Percentiles rank a stretch among this genome's conserved stretches.
Evolutionary conservation across 2,329 filamentous ascomycete species (phyloP).

Genomic region (Colletotrichum coccodes): DNA sequence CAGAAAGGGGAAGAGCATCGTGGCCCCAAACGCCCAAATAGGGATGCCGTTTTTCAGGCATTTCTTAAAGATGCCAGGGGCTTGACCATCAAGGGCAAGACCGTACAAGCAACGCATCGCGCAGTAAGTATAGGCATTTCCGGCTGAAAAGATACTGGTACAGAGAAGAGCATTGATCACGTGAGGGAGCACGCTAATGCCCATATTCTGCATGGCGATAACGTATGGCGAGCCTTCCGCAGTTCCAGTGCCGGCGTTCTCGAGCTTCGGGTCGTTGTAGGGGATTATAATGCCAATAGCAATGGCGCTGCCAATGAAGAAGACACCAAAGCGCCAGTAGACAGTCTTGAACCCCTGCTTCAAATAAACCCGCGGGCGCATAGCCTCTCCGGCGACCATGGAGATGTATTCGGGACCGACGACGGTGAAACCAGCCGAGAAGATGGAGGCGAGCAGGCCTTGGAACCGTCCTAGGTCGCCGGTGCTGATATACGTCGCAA

Average conservation of each 20-base stretch:
- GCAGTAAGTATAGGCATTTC: slow-evolving; percentile 50
- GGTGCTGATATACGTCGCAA: slow-evolving; percentile 67
- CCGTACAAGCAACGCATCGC: slow-evolving; percentile 66
- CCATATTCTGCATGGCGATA: slow-evolving; percentile 68
- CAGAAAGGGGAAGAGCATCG: slow-evolving; percentile 63
- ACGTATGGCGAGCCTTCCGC: slow-evolving; percentile 71
- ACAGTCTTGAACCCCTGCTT: slow-evolving; percentile 78
- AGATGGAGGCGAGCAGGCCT: slow-evolving; percentile 75
- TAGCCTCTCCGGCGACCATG: slow-evolving; percentile 76
- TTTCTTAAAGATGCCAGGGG: slow-evolving; percentile 59
- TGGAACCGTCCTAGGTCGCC: slow-evolving; percentile 75
- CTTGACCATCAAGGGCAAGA: slow-evolving; percentile 63
- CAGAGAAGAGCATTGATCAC: slow-evolving; percentile 67
- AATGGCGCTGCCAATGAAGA: slow-evolving; percentile 77
- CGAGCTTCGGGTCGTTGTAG: slow-evolving; percentile 69
- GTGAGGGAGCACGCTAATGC: slow-evolving; percentile 63
- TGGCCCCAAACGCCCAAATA: slow-evolving; percentile 64
- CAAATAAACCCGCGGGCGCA: slow-evolving; percentile 71
- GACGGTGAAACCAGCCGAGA: slow-evolving; percentile 71
- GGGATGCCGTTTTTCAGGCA: slow-evolving; percentile 69
- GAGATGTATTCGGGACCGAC: slow-evolving; percentile 76
- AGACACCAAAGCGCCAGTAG: slow-evolving; percentile 76
- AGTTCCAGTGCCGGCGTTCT: slow-evolving; percentile 46
- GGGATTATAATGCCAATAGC: slow-evolving; percentile 74
- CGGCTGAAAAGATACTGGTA: slow-evolving; percentile 58